Conservation (phyloP, 495 filamentous ascomycete species). For the Talaromyces borbonicus region DNA sequence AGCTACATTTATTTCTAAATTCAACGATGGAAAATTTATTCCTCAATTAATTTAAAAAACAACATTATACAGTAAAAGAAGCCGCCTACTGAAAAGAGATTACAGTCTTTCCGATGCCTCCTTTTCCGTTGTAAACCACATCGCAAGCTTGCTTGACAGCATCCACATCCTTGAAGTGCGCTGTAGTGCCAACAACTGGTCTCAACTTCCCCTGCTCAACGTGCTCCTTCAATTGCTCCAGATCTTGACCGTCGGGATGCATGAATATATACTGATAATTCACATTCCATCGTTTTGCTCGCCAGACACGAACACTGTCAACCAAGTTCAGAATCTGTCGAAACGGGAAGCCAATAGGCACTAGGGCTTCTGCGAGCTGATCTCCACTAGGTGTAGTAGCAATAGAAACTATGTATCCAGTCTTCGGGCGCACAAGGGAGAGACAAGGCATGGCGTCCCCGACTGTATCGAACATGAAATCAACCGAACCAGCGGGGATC, state of each 20-base stretch:
- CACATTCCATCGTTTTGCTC: conserved; percentile 14
- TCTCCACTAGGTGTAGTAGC: conserved; percentile 25
- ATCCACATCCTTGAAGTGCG: conserved; percentile 6
- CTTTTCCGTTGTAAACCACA: conserved; percentile 4
- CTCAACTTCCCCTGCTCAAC: conserved; percentile 31
- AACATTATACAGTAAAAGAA: too few relatives aligned
- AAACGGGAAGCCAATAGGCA: background rate
- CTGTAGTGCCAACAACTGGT: conserved; percentile 31
- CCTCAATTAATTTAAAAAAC: too few relatives aligned
- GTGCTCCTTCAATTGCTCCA: conserved; percentile 32
- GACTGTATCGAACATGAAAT: conserved; percentile 7
- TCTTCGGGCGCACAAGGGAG: conserved; percentile 23
- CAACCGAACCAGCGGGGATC: conserved; percentile 4
- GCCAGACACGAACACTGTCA: conserved; percentile 1
- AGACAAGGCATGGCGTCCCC: conserved; percentile 4
- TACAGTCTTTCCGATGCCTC: conserved; percentile 2
- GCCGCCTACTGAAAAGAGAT: conserved; percentile 5
- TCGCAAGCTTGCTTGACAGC: conserved; percentile 4
- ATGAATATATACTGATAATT: conserved; percentile 37
- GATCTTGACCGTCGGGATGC: conserved; percentile 26
- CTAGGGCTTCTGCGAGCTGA: conserved; percentile 3
- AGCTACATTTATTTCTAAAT: too few relatives aligned
- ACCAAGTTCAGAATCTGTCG: conserved; percentile 4
- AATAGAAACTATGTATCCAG: conserved; percentile 31
- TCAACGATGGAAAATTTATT: too few relatives aligned